Evolutionary conservation across 352 stramenopile genomes (phyloP).

Genomic region (Phytophthora citricola): DNA sequence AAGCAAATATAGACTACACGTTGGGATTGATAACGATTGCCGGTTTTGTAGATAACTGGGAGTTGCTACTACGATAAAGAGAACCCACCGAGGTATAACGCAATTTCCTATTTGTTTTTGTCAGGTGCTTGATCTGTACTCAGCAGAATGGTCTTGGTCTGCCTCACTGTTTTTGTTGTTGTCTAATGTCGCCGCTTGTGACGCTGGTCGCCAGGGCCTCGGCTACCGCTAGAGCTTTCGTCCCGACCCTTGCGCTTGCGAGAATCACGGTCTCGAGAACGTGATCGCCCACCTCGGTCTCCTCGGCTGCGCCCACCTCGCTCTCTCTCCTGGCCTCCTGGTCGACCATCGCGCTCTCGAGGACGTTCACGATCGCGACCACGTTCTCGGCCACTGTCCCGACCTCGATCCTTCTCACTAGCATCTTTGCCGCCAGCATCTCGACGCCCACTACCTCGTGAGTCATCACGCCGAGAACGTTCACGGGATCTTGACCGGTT

Average conservation of each 20-base stretch:
- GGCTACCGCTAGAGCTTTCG: constrained; percentile 41
- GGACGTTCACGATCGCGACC: constrained; percentile 36
- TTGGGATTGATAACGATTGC: background rate
- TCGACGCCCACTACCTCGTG: constrained; percentile 7
- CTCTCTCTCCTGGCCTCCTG: constrained; percentile 40
- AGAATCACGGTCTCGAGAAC: constrained; percentile 71
- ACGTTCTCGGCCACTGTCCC: constrained; percentile 18
- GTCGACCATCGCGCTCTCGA: constrained; percentile 43
- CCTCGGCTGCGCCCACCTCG: constrained; percentile 37
- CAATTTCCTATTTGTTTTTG: constrained; percentile 20
- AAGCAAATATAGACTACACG: constrained; percentile 63
- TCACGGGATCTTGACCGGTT: constrained; percentile 35
- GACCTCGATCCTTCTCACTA: constrained; percentile 8
- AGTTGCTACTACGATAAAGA: constrained; percentile 2
- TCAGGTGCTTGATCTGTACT: constrained; percentile 29
- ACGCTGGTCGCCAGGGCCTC: constrained; percentile 34
- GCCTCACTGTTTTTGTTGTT: constrained; percentile 22
- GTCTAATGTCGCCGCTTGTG: constrained; percentile 64
- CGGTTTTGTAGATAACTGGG: constrained; percentile 5
- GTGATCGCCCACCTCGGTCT: constrained; percentile 47
- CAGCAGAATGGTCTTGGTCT: constrained; percentile 13
- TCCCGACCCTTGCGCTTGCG: constrained; percentile 71
- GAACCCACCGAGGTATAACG: constrained; percentile 10
- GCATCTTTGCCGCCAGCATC: constrained; percentile 15
- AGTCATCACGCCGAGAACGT: constrained; percentile 19